Base-by-base conservation (phyloP, 129 eudicot genomes). In the Tagetes patula region DNA sequence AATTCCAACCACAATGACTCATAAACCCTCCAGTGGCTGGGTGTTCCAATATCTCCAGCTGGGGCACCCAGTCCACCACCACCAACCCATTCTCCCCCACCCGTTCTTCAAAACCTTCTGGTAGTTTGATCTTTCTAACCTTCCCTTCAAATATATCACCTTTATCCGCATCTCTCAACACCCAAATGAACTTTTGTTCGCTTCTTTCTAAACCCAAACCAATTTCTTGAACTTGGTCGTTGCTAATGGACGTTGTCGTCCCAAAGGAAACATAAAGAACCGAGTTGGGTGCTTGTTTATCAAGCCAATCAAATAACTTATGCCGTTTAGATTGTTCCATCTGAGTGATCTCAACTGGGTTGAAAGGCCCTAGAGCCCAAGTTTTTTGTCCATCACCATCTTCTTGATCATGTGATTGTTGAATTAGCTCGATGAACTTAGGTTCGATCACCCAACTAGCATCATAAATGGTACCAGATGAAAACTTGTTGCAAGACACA, bases 1-100 rank as follows among this genome's bases (percentile, higher is more conserved):
- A 80, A 12, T 84, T 84, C 87, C 87, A 80, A 27, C 87, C 87
- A 33, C 87, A 84, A 32, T 84, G 87, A 48, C 87, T 84, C 82
- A 83, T 20, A 20, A 20, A 20, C 27, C 27, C 27, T 20, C 27
- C 27, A 20, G 27, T 20, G 27, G 27, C 27, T 75, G 80, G 65
- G 50, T 84, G 87, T 2, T 45, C 66, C 41, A 84, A 12, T 5
- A 84, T 80, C 64, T 84, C 80, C 63, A 77, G 42, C 54, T 84
- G 87, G 0, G 84, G 84, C n/a, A 64, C 87, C 87, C 87, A 84
- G 4, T 84, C 87, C 53, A 65, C 67, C 41, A 71, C 74, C 62
- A 84, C 81, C 52, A 80, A 75, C n/a, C 87, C 84, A 0, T 54
- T 79, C 64, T 52, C 84, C 49, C 67, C 59, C 6, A 70, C 73